A percentile compares a stretch with the other conserved stretches of the same genome.
Conservation (phyloP, 2,329 filamentous ascomycete species). For the Cladosporium phlei region DNA sequence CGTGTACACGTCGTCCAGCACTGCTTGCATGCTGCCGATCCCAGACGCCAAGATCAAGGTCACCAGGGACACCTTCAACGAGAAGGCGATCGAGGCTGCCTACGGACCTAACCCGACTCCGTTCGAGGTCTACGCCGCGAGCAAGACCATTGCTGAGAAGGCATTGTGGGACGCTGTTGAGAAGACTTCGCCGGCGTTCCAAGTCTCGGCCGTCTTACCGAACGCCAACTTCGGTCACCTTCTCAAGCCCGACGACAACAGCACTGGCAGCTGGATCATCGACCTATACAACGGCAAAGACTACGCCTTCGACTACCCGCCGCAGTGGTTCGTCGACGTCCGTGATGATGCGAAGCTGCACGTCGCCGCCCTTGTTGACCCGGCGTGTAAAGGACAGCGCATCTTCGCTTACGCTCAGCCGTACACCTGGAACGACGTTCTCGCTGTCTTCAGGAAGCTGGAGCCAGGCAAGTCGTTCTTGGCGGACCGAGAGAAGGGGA, state of each 20-base stretch:
- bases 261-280: background rate
- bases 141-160: slow-evolving; percentile 45
- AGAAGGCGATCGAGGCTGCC: slow-evolving; percentile 24
- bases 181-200: slow-evolving; percentile 39
- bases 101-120: background rate
- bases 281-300: background rate
- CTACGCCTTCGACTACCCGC: background rate
- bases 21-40: slow-evolving; percentile 32
- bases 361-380: slow-evolving; percentile 47
- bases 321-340: slow-evolving; percentile 40
- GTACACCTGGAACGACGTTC: slow-evolving; percentile 45
- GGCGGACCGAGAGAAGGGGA: slow-evolving; percentile 17
- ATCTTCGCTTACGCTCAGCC: slow-evolving; percentile 50
- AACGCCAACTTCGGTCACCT: slow-evolving; percentile 5
- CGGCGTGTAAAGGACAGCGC: slow-evolving; percentile 44
- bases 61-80: slow-evolving; percentile 25
- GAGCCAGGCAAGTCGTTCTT: slow-evolving; percentile 35
- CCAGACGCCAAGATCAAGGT: slow-evolving; percentile 34
- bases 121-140: slow-evolving; percentile 39
- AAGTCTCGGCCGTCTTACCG: slow-evolving; percentile 36
- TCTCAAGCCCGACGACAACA: background rate
- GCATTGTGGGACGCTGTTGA: slow-evolving; percentile 44
- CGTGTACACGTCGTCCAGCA: slow-evolving; percentile 42
- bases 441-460: slow-evolving; percentile 35
- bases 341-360: slow-evolving; percentile 50